Conservation (phyloP, 345 rosid genomes). For the Turnera subulata region DNA sequence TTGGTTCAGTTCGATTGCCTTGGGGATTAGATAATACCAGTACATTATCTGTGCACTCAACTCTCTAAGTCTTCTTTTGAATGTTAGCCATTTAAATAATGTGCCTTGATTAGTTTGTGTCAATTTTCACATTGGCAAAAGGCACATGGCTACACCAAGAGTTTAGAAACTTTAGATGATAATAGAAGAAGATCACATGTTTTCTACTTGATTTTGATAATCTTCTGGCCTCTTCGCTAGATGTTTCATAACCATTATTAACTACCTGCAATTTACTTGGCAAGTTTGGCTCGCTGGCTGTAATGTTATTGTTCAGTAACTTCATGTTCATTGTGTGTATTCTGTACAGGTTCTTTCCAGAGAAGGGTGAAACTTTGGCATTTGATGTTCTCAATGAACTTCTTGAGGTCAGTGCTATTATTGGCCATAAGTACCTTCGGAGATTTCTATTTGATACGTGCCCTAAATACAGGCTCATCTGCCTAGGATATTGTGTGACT, state of each 20-base stretch:
- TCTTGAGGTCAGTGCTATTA: conserved; percentile 44
- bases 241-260: no score
- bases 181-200: conserved; percentile 6
- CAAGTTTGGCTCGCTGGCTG: no score
- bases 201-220: conserved; percentile 49
- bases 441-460: background rate
- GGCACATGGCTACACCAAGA: background rate
- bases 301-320: no score
- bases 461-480: background rate
- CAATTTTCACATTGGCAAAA: background rate
- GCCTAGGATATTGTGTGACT: background rate
- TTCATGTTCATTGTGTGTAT: background rate
- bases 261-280: no score
- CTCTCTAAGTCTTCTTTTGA: background rate
- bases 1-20: no score
- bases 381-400: conserved; percentile 54
- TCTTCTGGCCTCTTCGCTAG: no score
- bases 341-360: conserved; percentile 75
- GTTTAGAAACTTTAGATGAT: background rate
- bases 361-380: conserved; percentile 67
- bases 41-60: no score
- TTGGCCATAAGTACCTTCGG: background rate
- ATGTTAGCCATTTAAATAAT: background rate
- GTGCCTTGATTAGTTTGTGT: background rate
- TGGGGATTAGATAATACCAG: no score